Percentiles rank a stretch among this genome's conserved stretches.
phyloP scores from a whole-genome alignment of 2,329 filamentous ascomycete species.

The Trichoderma koningiopsis region DNA sequence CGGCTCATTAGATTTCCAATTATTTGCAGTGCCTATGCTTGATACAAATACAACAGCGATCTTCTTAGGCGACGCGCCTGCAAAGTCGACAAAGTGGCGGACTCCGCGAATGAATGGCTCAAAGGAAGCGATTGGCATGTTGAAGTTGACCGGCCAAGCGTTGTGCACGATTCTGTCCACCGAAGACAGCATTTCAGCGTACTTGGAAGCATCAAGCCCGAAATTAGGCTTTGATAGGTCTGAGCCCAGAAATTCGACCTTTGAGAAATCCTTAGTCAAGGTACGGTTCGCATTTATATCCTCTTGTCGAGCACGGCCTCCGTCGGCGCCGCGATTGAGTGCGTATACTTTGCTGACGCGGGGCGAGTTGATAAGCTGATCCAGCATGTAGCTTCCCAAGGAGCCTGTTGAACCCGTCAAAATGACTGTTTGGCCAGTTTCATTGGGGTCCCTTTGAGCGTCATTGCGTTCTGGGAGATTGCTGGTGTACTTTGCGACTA shows the following conservation, averaged over 20 bases:
- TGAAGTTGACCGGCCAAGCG: constrained; percentile 31
- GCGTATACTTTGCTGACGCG: constrained; percentile 33
- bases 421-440: constrained; percentile 61
- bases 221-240: background rate
- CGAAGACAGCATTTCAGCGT: constrained; percentile 25
- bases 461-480: constrained; percentile 22
- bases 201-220: background rate
- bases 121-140: constrained; percentile 27
- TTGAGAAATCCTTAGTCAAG: background rate
- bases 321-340: constrained; percentile 37
- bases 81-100: constrained; percentile 28
- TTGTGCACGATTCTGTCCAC: constrained; percentile 26
- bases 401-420: constrained; percentile 89
- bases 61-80: constrained; percentile 32
- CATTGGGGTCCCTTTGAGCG: constrained; percentile 34
- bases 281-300: background rate
- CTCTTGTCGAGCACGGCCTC: background rate
- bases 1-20: constrained; percentile 37
- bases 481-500: background rate
- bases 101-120: constrained; percentile 29
- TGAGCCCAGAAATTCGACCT: background rate
- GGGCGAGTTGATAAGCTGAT: constrained; percentile 35
- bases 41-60: constrained; percentile 49
- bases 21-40: constrained; percentile 43
- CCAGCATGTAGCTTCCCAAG: constrained; percentile 75